Base-by-base conservation (phyloP, 495 filamentous ascomycete genomes). In the Friedmanniomyces simplex region DNA sequence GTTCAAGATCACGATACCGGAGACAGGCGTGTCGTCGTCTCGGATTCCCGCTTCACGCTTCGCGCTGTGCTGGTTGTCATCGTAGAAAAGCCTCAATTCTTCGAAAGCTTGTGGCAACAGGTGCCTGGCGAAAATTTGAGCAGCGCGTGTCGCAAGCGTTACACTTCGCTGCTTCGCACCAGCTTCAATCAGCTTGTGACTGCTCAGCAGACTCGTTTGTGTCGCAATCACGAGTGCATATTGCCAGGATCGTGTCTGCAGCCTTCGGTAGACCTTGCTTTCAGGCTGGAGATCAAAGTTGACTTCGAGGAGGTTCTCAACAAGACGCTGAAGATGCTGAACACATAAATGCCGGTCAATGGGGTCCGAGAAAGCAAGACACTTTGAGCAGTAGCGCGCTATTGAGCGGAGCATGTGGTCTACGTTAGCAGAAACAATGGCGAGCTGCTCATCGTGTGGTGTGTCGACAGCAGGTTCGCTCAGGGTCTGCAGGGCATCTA, bases 1-100 rank as follows among this genome's bases (percentile, higher is more conserved):
- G 47, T 82, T 79, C 7, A 81, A 63, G 51, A 89, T 69, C 32
- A 91, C 79, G 69, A 88, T 85, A 37, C 80, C 77, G 58, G 89
- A 81, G 25, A 82, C 74, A 1, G 74, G 58, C 46, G 74, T 72
- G 25, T 81, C 73, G 12, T 82, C 74, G 14, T 78, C 73, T 24
- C 75, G 75, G 52, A 95, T 84, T 0, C 87, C 89, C 37, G 69
- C 75, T 52, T 91, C 88, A 20, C 81, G 74, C 39, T 72, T 69
- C 2, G 76, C 64, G 28, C 70, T 63, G 5, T 67, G 71, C 57
- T 83, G 79, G 45, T 84, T 77, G 21, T 83, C 76, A 21, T 82
- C 76, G 54, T 88, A 81, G n/a, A 88, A 72, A n/a, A 67, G 66
- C 20, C 74, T 76, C 22, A 95, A 66, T 12, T 60, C 57, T 10